Evolutionary conservation across 129 eudicot species (phyloP).

Genomic region (Helichrysum umbraculigerum): DNA sequence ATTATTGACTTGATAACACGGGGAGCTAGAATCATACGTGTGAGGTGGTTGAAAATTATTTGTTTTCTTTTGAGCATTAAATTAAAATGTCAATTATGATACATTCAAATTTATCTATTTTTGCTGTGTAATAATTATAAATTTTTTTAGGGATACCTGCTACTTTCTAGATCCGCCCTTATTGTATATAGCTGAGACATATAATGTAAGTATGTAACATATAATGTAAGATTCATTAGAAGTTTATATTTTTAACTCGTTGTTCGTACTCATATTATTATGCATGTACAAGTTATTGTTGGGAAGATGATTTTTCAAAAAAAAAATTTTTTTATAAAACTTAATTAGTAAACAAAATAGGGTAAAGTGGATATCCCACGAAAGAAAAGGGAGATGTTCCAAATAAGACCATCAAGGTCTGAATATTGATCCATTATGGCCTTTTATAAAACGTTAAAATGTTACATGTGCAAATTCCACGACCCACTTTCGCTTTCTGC

Average conservation of each 20-base stretch:
- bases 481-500: conserved; percentile 16
- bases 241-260: background rate
- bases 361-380: conserved; percentile 24
- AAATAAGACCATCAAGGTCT: conserved; percentile 19
- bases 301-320: background rate
- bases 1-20: too few species aligned
- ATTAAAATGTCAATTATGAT: too few species aligned
- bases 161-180: too few species aligned
- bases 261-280: background rate
- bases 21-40: too few species aligned
- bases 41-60: too few species aligned
- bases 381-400: conserved; percentile 10
- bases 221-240: background rate
- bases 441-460: conserved; percentile 8
- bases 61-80: too few species aligned
- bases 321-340: too few species aligned
- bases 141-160: too few species aligned
- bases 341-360: background rate
- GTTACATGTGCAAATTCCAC: conserved; percentile 24
- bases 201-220: too few species aligned
- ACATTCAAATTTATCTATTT: too few species aligned
- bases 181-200: too few species aligned
- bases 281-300: background rate
- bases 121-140: too few species aligned
- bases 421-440: conserved; percentile 17